phyloP scores from a whole-genome alignment of 306 rosid genomes.

The Vigna angularis region DNA sequence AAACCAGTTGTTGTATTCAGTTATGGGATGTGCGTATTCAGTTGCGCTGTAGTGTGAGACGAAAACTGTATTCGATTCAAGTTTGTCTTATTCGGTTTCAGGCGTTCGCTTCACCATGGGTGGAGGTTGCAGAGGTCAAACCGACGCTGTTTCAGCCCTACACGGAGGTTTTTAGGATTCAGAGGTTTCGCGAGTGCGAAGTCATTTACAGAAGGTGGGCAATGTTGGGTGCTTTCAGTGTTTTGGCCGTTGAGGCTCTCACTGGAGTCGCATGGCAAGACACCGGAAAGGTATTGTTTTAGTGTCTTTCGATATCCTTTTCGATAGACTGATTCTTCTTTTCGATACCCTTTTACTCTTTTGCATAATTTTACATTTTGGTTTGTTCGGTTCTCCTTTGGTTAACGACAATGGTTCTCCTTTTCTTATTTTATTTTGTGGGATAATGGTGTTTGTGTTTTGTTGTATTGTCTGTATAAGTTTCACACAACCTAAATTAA shows the following conservation, averaged over 20 bases:
- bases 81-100: no score
- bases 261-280: constrained; percentile 90
- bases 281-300: constrained; percentile 74
- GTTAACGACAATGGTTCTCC: constrained; percentile 33
- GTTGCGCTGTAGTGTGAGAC: no score
- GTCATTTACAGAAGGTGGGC: constrained; percentile 88
- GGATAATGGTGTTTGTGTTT: background rate
- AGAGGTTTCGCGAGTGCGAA: constrained; percentile 85
- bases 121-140: constrained; percentile 56
- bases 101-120: constrained; percentile 8
- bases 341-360: constrained; percentile 2
- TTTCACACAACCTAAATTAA: constrained; percentile 10
- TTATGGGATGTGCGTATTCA: no score
- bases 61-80: no score
- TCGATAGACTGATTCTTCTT: background rate
- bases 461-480: background rate
- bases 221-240: constrained; percentile 82
- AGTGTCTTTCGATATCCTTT: background rate
- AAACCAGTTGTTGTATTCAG: no score
- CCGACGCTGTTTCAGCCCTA: constrained; percentile 87
- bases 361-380: background rate
- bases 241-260: constrained; percentile 73
- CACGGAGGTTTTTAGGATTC: constrained; percentile 77
- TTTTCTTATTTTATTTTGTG: constrained; percentile 22
- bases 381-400: background rate